Base-by-base conservation (phyloP, 176 grass and related monocot species). In the Carex scoparia region DNA sequence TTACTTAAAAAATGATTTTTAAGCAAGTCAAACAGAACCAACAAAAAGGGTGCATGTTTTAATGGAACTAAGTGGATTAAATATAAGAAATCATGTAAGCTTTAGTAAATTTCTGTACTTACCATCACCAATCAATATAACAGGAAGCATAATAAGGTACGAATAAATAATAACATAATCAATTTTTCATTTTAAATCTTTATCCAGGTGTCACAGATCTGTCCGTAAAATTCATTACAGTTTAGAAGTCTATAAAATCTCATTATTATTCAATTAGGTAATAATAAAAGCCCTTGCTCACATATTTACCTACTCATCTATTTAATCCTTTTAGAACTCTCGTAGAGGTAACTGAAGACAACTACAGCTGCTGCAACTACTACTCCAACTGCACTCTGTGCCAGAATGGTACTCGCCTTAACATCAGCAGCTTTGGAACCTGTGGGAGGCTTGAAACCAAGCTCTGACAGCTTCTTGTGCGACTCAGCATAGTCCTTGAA, bases 391-490 rank as follows among this genome's bases (percentile, higher is more conserved):
- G 92, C 94, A 32, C 94, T 87, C 60, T 94, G 94, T 65, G 90
- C 94, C 58, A 68, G 65, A 63, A 88, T 54, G 53, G 78, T 59
- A 81, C 76, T 44, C 6, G 85, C 38, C 15, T 82, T 75, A 16
- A 73, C 37, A 86, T 89, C 92, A 53, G 84, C n/a, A 44, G 86
- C 81, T 78, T 78, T 78, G 49, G 83, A 59, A 16, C 86, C 90
- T 51, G 83, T 0, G 61, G 85, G 81, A 13, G 89, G 86, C 56
- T 82, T 80, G 55, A 99, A 95, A 58, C 96, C 93, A 32, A 92
- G 88, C 88, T 99, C 93, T 28, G 96, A 99, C 37, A 94, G 83
- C 67, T 99, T 95, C 90, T 99, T 99, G 78, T 95, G 96, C 37
- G 93, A 95, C 84, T 94, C 93, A 37, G 90, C 91, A 30, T 99